These are phyloP conservation scores for Closterium sp. DNA, from an alignment of 139 green algal genomes.

Conservation along the genomic window DNA sequence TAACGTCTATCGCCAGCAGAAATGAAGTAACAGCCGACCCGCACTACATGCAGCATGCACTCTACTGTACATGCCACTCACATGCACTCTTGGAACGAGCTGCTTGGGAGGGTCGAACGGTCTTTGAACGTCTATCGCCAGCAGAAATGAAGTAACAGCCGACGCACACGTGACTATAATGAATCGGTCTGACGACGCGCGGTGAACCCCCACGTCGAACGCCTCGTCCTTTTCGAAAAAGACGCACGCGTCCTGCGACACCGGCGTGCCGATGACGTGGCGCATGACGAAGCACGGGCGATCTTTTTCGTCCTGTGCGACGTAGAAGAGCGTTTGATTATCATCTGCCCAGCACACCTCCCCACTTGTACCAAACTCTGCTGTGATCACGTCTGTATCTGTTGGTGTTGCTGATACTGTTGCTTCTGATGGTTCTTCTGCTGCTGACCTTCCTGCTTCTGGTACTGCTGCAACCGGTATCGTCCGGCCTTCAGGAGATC, in stretches of 20 bases:
- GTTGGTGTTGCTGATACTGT: neutral
- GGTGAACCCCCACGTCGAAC: constrained; percentile 74
- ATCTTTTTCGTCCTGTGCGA: constrained; percentile 73
- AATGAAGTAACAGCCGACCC: too few species aligned
- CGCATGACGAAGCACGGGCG: constrained; percentile 65
- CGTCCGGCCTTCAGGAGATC: too few species aligned
- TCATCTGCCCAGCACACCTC: constrained; percentile 65
- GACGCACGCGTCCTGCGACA: constrained; percentile 63
- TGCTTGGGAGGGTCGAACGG: neutral
- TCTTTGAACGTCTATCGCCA: neutral
- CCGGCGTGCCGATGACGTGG: constrained; percentile 61
- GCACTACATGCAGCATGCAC: too few species aligned
- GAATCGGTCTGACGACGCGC: constrained; percentile 6
- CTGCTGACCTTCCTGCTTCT: too few species aligned
- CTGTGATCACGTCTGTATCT: neutral
- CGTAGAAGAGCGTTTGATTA: constrained; percentile 61
- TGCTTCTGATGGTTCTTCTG: neutral
- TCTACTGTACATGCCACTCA: too few species aligned
- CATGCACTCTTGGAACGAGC: neutral
- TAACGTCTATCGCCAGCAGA: too few species aligned
- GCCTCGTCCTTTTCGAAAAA: constrained; percentile 75
- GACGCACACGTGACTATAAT: neutral
- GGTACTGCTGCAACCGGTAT: too few species aligned
- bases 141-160: neutral
- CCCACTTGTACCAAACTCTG: constrained; percentile 50